Percentiles rank a stretch among this genome's conserved stretches.
Evolutionary conservation across 2,329 filamentous ascomycete genomes (phyloP).

Genomic region (Lasiodiplodia sp.): DNA sequence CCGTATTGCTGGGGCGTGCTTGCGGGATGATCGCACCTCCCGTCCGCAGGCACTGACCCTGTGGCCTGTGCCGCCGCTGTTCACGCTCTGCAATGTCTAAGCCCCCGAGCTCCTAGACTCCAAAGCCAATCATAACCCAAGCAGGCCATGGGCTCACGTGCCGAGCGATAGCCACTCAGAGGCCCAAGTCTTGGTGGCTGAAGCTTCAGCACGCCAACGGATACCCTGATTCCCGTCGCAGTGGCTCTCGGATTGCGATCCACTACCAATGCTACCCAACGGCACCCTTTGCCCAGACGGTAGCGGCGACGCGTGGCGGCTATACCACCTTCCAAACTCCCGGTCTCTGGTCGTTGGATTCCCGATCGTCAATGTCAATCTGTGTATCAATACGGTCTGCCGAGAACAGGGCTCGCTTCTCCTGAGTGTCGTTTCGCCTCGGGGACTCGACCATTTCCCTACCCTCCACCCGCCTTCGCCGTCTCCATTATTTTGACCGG

Average conservation of each 20-base stretch:
- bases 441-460: not conserved
- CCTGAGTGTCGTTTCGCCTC: slow-evolving; percentile 1
- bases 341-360: slow-evolving; percentile 21
- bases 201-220: not conserved
- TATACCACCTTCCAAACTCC: slow-evolving; percentile 8
- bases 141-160: not conserved
- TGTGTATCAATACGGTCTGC: not conserved
- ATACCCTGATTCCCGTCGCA: not conserved
- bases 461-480: not conserved
- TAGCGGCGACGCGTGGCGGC: slow-evolving; percentile 14
- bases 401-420: not conserved
- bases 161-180: not conserved
- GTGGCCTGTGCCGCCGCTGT: slow-evolving; percentile 5
- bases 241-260: slow-evolving; percentile 25
- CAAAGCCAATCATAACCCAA: not conserved
- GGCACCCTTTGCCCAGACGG: slow-evolving; percentile 14
- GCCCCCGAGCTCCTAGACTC: not conserved
- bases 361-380: slow-evolving; percentile 19
- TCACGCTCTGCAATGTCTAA: not conserved
- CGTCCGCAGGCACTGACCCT: not conserved
- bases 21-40: slow-evolving; percentile 13
- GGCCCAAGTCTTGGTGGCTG: slow-evolving; percentile 18
- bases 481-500: not conserved
- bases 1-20: not conserved
- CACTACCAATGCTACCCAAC: slow-evolving; percentile 20